These are phyloP conservation scores for Gossypium raimondii DNA, from an alignment of 345 rosid genomes.

Conservation along the genomic window DNA sequence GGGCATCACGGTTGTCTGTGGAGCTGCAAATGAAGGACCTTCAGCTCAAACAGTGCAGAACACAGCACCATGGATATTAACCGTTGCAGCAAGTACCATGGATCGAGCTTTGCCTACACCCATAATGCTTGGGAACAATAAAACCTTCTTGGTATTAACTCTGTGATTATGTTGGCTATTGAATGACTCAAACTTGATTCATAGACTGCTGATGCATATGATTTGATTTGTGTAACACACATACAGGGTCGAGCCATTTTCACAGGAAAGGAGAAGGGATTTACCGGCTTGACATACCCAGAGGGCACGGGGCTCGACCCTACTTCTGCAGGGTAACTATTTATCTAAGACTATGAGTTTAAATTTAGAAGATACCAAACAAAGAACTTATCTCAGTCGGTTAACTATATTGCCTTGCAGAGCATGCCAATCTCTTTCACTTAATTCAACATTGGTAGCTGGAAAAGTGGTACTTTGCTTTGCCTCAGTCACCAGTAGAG, in stretches of 20 bases:
- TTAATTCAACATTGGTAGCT: constrained; percentile 25
- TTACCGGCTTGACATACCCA: constrained; percentile 43
- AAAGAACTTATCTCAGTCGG: not conserved
- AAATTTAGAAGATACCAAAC: not conserved
- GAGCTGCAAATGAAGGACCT: constrained; percentile 49
- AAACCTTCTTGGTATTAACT: constrained; percentile 9
- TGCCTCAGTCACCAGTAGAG: constrained; percentile 18
- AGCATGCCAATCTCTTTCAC: constrained; percentile 31
- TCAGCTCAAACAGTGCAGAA: constrained; percentile 35
- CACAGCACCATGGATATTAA: constrained; percentile 57
- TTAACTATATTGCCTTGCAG: constrained; percentile 22
- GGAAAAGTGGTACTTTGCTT: constrained; percentile 54
- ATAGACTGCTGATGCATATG: not conserved
- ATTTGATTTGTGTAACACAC: not conserved
- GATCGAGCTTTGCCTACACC: constrained; percentile 46
- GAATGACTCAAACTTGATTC: not conserved
- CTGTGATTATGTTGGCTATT: not conserved
- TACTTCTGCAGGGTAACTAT: constrained; percentile 9
- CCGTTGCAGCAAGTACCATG: constrained; percentile 48
- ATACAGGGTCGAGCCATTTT: constrained; percentile 47
- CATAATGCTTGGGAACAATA: constrained; percentile 29
- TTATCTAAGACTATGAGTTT: not conserved
- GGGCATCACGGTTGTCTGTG: constrained; percentile 33
- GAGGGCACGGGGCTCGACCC: constrained; percentile 16
- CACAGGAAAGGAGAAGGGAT: constrained; percentile 35